These are phyloP conservation scores for Trichoderma sp. DNA, from an alignment of 2,329 filamentous ascomycete genomes.

Conservation along the genomic window DNA sequence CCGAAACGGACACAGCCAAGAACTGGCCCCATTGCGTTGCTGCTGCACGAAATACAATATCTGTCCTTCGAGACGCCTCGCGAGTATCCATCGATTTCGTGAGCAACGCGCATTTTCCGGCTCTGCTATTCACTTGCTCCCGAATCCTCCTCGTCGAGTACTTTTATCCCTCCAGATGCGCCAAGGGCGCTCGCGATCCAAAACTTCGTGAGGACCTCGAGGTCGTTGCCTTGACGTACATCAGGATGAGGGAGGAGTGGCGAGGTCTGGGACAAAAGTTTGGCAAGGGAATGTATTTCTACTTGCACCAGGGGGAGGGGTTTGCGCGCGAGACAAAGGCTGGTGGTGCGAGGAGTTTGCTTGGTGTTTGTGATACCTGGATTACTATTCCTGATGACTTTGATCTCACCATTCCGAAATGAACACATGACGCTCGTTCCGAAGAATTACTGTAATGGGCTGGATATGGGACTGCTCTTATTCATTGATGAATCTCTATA, in stretches of 20 bases:
- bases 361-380: constrained; percentile 33
- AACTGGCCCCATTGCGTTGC: constrained; percentile 36
- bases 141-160: constrained; percentile 33
- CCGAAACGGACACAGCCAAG: constrained; percentile 23
- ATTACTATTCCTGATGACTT: constrained; percentile 16
- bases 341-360: constrained; percentile 29
- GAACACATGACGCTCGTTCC: neutral
- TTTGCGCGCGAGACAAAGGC: constrained; percentile 29
- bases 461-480: too few relatives aligned
- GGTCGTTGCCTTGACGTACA: constrained; percentile 30
- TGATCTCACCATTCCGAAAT: constrained; percentile 9
- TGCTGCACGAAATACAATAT: constrained; percentile 30
- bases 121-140: constrained; percentile 31
- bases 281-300: constrained; percentile 32
- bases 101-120: constrained; percentile 32
- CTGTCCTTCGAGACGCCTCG: constrained; percentile 32
- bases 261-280: constrained; percentile 32
- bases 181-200: constrained; percentile 24
- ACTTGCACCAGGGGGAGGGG: constrained; percentile 28
- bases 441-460: neutral
- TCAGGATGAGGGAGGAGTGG: constrained; percentile 30
- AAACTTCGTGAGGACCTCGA: constrained; percentile 33
- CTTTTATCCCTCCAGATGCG: constrained; percentile 23
- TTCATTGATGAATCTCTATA: neutral
- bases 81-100: constrained; percentile 28